phyloP scores from a whole-genome alignment of 148 eudicot genomes.

The Diospyros kaki region DNA sequence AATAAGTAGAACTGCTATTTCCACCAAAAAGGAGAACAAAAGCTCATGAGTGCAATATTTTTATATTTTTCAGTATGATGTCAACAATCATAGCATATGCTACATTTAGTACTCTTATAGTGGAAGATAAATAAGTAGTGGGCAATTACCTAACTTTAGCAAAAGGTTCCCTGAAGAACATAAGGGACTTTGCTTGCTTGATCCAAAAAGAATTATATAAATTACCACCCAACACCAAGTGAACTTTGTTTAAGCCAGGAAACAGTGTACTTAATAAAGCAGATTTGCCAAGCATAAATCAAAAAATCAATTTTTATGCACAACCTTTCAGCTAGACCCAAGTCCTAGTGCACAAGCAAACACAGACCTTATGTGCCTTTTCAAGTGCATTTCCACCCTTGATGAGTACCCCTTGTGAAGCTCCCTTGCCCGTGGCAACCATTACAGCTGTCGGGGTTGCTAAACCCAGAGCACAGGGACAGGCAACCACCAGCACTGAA shows the following conservation, averaged over 20 bases:
- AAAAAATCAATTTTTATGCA: neutral
- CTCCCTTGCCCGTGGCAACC: constrained; percentile 99
- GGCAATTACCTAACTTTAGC: neutral
- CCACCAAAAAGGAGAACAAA: neutral
- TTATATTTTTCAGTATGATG: neutral
- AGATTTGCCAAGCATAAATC: no score
- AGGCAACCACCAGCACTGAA: constrained; percentile 91
- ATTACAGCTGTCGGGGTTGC: constrained; percentile 99
- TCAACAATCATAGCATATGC: neutral
- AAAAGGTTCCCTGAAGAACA: constrained; percentile 6
- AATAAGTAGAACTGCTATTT: neutral
- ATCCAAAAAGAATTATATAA: neutral
- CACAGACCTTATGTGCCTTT: constrained; percentile 84
- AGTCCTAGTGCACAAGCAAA: neutral
- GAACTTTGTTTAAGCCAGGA: neutral
- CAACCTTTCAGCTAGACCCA: neutral
- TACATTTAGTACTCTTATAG: neutral
- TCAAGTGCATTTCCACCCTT: constrained; percentile 94
- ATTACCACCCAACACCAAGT: neutral
- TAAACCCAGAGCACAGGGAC: constrained; percentile 97
- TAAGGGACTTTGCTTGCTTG: neutral
- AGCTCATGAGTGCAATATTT: neutral
- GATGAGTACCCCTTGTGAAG: constrained; percentile 91
- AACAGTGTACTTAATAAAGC: neutral
- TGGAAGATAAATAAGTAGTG: neutral